Evolutionary conservation across 192 early-diverging fungal species (phyloP).

Genomic region (Podila horticola): DNA sequence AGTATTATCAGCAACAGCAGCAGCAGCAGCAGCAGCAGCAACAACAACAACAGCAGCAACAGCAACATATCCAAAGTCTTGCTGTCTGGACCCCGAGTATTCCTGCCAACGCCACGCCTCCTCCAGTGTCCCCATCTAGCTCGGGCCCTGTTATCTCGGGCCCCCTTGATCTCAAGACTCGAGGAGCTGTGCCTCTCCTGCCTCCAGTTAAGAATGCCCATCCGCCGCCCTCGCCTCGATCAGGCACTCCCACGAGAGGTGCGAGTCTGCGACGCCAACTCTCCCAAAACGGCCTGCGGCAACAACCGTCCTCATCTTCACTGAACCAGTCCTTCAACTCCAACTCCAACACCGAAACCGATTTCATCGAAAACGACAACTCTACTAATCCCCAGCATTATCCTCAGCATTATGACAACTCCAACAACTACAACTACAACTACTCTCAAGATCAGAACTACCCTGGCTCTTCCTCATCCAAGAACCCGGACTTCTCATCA

Average conservation of each 20-base stretch:
- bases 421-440: background rate
- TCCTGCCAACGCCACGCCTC: slow-evolving; percentile 13
- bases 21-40: slow-evolving; percentile 28
- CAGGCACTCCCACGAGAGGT: slow-evolving; percentile 4
- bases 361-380: background rate
- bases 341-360: background rate
- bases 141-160: slow-evolving; percentile 29
- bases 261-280: slow-evolving; percentile 28
- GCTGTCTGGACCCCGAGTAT: slow-evolving; percentile 34
- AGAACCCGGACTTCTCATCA: slow-evolving; percentile 1
- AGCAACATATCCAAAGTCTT: slow-evolving; percentile 15
- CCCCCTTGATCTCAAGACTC: slow-evolving; percentile 37
- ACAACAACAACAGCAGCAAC: background rate
- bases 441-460: slow-evolving; percentile 12
- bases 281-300: slow-evolving; percentile 24
- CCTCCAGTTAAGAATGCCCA: slow-evolving; percentile 31
- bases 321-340: slow-evolving; percentile 22
- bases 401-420: slow-evolving; percentile 4
- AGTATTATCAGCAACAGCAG: slow-evolving; percentile 18
- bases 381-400: background rate
- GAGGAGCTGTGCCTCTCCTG: slow-evolving; percentile 20
- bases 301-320: slow-evolving; percentile 4
- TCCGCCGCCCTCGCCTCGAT: slow-evolving; percentile 7
- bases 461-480: background rate
- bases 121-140: slow-evolving; percentile 1